Evolutionary conservation across 148 eudicot genomes (phyloP), one percentile per base, ranked within the genome.

Genomic region (Cornus suecica): DNA sequence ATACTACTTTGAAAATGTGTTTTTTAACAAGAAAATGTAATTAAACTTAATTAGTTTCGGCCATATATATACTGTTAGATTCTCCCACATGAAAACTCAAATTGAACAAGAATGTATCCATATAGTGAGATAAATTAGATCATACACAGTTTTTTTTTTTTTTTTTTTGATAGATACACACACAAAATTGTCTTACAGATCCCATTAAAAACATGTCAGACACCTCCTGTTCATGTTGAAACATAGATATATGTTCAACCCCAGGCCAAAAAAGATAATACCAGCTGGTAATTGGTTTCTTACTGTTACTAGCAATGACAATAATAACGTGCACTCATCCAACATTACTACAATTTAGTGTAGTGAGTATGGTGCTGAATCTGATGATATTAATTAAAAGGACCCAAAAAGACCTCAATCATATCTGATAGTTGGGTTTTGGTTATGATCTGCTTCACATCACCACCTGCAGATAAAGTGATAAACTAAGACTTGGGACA

Each of bases 401-500:
- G 78, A 77, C 52, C 29, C 66, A 74, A 77, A 62, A 76, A 75
- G 80, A 94, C 97, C 98, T 94, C 81, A 81, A 94, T 91, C 83
- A 91, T 80, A 79, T 89, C 91, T 37, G 90, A 71, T 82, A 84
- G 82, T 79, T 71, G 83, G 74, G 88, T 87, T 66, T 86, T 84
- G 77, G 78, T 71, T 58, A 77, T 58, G 70, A 94, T 92, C 85
- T 80, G 80, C 97, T 94, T 94, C 89, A 90, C 93, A 86, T 90
- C 98, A 79, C 94, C 98, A 77, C 97, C 98, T 90, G 90, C 94
- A 91, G 73, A 85, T 81, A 73, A 90, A 90, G 81, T 84, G 71
- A 82, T 74, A 64, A 85, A 85, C 87, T 82, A 72, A 80, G 81
- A 80, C 75, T 80, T 81, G 79, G 76, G 79, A 65, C 54, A 64